phyloP scores from a whole-genome alignment of 2,329 filamentous ascomycete genomes.

The Fusarium chaquense region DNA sequence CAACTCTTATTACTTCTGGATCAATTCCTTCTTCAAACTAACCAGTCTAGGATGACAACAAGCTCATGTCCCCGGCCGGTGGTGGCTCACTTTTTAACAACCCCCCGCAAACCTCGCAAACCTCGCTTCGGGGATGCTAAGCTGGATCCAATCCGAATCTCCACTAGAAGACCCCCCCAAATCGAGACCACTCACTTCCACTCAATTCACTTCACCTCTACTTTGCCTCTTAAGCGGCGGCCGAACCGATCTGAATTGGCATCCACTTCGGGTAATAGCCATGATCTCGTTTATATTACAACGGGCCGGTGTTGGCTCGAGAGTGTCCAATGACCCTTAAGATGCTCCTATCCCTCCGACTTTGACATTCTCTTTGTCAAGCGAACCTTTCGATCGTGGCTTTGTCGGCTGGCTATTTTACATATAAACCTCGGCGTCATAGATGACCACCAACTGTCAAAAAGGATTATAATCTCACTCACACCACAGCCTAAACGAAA shows the following conservation, averaged over 20 bases:
- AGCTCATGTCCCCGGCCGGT: not conserved
- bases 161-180: conserved; percentile 24
- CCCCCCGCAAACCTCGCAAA: conserved; percentile 34
- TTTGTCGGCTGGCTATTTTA: not conserved
- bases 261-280: conserved; percentile 23
- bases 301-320: not conserved
- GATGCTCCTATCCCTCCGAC: not conserved
- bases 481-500: not conserved
- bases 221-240: not conserved
- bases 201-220: not conserved
- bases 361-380: not conserved
- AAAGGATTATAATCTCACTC: not conserved
- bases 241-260: conserved; percentile 14
- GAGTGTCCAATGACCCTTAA: not conserved
- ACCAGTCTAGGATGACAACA: not conserved
- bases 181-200: not conserved
- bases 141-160: conserved; percentile 8
- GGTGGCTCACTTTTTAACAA: not conserved
- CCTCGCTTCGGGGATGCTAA: conserved; percentile 22
- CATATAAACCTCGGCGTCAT: conserved; percentile 25
- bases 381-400: conserved; percentile 2
- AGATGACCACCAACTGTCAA: conserved; percentile 7
- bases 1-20: conserved; percentile 24
- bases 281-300: conserved; percentile 27
- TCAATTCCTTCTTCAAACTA: conserved; percentile 15